Evolutionary conservation across 805 yeast genomes (phyloP).

Genomic region (Priceomyces melissophilus): DNA sequence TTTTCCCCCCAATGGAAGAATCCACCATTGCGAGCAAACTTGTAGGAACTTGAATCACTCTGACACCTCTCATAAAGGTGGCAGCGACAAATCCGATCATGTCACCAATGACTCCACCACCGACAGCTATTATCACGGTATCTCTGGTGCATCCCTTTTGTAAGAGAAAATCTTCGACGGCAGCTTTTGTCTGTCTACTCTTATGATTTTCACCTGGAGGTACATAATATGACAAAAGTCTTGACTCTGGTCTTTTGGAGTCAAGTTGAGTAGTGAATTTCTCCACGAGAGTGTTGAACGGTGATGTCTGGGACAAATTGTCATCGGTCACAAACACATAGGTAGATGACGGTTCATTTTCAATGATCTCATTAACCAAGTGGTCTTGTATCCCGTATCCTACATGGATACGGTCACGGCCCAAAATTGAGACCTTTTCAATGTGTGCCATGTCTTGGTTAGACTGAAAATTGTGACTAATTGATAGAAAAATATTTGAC

Average conservation of each 20-base stretch:
- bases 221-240: conserved; percentile 71
- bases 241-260: conserved; percentile 45
- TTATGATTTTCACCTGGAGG: conserved; percentile 94
- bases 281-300: conserved; percentile 45
- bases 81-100: conserved; percentile 99
- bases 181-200: conserved; percentile 83
- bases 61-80: conserved; percentile 96
- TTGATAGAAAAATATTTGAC: no score
- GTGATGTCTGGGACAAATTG: conserved; percentile 67
- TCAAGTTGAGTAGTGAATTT: conserved; percentile 40
- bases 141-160: conserved; percentile 90
- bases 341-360: conserved; percentile 73
- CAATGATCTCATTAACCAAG: conserved; percentile 64
- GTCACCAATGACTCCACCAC: conserved; percentile 98
- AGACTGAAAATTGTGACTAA: no score
- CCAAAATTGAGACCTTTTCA: conserved; percentile 70
- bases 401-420: conserved; percentile 80
- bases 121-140: conserved; percentile 89
- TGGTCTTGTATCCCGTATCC: conserved; percentile 80
- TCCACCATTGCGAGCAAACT: conserved; percentile 95
- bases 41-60: conserved; percentile 92
- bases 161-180: conserved; percentile 85
- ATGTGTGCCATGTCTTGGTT: conserved; percentile 16
- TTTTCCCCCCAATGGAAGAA: conserved; percentile 96
- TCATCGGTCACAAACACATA: conserved; percentile 89